phyloP scores from a whole-genome alignment of 805 yeast species.

The Saturnispora dispora region DNA sequence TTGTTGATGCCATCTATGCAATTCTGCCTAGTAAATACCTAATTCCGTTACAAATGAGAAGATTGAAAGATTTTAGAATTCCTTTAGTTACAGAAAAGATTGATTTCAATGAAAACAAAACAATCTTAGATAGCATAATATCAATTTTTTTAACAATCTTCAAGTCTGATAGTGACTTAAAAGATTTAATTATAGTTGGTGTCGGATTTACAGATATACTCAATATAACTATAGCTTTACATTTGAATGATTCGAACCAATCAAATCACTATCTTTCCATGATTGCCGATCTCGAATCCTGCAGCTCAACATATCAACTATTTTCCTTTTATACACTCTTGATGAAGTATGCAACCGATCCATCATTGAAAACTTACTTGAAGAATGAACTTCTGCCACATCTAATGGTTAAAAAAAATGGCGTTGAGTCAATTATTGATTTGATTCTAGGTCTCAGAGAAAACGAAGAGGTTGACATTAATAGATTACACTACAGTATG shows the following conservation, averaged over 20 bases:
- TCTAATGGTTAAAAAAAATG: constrained; percentile 43
- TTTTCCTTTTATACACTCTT: constrained; percentile 52
- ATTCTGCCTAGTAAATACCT: constrained; percentile 49
- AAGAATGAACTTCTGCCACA: constrained; percentile 38
- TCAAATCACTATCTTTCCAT: not conserved
- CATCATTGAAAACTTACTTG: constrained; percentile 27
- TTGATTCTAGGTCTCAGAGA: constrained; percentile 71
- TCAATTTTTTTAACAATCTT: constrained; percentile 29
- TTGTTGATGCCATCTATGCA: constrained; percentile 65
- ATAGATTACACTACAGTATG: constrained; percentile 59
- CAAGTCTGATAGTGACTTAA: constrained; percentile 37
- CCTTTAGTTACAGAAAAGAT: constrained; percentile 19
- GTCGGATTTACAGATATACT: constrained; percentile 57
- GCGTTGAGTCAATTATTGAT: constrained; percentile 68
- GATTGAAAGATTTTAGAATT: constrained; percentile 38
- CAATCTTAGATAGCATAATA: constrained; percentile 21
- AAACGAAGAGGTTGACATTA: constrained; percentile 55
- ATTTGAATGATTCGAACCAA: constrained; percentile 12
- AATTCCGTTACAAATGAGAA: constrained; percentile 53
- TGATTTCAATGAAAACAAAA: constrained; percentile 12
- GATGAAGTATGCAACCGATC: constrained; percentile 8
- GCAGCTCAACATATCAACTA: constrained; percentile 61
- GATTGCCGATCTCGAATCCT: constrained; percentile 26
- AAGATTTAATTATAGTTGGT: constrained; percentile 49
- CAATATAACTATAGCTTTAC: constrained; percentile 38